Evolutionary conservation across 169 alveolate species (phyloP).

Genomic region (Eimeria maxima): DNA sequence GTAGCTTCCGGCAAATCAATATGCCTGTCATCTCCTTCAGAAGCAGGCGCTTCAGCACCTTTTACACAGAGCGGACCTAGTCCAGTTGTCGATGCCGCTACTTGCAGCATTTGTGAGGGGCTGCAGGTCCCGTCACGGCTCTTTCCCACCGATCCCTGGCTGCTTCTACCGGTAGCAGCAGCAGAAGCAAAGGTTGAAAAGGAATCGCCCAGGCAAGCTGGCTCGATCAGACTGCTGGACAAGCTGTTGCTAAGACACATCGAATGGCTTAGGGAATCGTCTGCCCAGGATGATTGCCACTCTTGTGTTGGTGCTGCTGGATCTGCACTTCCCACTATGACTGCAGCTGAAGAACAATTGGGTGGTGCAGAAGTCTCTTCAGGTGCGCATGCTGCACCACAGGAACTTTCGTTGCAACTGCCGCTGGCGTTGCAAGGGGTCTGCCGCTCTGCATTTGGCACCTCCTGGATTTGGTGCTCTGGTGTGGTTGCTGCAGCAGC

Average conservation of each 20-base stretch:
- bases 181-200: constrained; percentile 62
- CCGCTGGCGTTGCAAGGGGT: constrained; percentile 24
- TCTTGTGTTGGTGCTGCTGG: constrained; percentile 26
- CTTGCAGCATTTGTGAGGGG: neutral
- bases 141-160: constrained; percentile 30
- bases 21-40: constrained; percentile 3
- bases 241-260: constrained; percentile 14
- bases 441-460: neutral
- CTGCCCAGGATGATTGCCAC: constrained; percentile 54
- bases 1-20: constrained; percentile 22
- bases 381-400: neutral
- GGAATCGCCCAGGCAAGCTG: constrained; percentile 20
- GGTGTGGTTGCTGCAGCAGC: constrained; percentile 31
- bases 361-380: neutral
- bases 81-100: constrained; percentile 26
- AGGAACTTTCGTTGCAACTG: constrained; percentile 22
- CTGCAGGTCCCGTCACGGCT: neutral
- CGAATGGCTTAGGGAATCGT: neutral
- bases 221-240: constrained; percentile 33
- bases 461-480: neutral
- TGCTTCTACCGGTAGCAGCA: constrained; percentile 46
- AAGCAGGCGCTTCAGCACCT: neutral
- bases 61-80: neutral
- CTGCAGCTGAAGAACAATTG: constrained; percentile 6
- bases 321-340: neutral